phyloP scores from a whole-genome alignment of 257 asterid species.

The Penstemon barbatus region DNA sequence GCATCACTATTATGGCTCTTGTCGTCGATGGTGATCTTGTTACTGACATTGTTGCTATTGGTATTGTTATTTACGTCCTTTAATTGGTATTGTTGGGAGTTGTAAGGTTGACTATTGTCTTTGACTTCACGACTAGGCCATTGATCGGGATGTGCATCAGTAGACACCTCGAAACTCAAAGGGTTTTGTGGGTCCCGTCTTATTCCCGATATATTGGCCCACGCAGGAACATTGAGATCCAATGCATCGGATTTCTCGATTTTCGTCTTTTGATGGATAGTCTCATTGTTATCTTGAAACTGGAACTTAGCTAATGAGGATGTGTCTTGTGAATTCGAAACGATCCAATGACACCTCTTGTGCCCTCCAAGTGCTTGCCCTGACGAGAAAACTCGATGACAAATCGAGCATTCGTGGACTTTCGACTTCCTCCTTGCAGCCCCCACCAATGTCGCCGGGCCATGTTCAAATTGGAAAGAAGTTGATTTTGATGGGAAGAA shows the following conservation, averaged over 20 bases:
- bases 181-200: slow-evolving; percentile 57
- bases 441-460: slow-evolving; percentile 36
- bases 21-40: neutral
- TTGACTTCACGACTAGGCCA: slow-evolving; percentile 31
- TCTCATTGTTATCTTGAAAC: slow-evolving; percentile 35
- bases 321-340: slow-evolving; percentile 54
- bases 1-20: too few species aligned
- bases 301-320: slow-evolving; percentile 46
- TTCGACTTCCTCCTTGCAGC: slow-evolving; percentile 64
- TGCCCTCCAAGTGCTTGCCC: slow-evolving; percentile 98
- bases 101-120: slow-evolving; percentile 3
- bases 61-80: slow-evolving; percentile 2
- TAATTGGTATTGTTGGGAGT: neutral
- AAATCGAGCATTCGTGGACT: slow-evolving; percentile 87
- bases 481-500: slow-evolving; percentile 43
- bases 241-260: slow-evolving; percentile 38
- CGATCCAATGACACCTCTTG: slow-evolving; percentile 96
- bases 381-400: slow-evolving; percentile 75
- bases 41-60: slow-evolving; percentile 10
- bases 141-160: slow-evolving; percentile 58
- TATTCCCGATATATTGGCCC: slow-evolving; percentile 49
- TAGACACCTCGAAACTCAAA: slow-evolving; percentile 65
- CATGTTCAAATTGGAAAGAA: slow-evolving; percentile 47
- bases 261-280: slow-evolving; percentile 13
- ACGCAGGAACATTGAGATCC: slow-evolving; percentile 81